Conservation (phyloP, 73 alveolate genomes). For the Paramecium primaurelia region DNA sequence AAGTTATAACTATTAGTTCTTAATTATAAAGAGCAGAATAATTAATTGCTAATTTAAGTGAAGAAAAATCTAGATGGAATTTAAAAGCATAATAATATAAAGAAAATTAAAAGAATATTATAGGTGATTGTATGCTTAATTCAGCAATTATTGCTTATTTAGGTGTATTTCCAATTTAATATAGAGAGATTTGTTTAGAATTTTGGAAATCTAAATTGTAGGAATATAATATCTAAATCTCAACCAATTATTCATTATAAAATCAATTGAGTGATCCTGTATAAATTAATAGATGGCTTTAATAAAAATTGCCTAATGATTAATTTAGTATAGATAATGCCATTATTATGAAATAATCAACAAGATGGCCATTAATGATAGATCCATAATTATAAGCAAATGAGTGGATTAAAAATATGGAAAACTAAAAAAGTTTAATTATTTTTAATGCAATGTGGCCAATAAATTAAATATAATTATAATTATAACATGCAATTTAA, state of each 20-base stretch:
- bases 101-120: slow-evolving; percentile 79
- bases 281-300: slow-evolving; percentile 95
- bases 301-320: slow-evolving; percentile 92
- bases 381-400: slow-evolving; percentile 99
- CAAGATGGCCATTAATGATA: slow-evolving; percentile 99
- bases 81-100: slow-evolving; percentile 71
- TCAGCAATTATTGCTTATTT: slow-evolving; percentile 99
- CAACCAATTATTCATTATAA: slow-evolving; percentile 73
- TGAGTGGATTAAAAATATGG: slow-evolving; percentile 91
- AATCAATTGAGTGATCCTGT: slow-evolving; percentile 96
- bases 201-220: slow-evolving; percentile 82
- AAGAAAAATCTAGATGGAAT: slow-evolving; percentile 96
- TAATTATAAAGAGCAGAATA: slow-evolving; percentile 97
- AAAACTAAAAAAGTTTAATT: slow-evolving; percentile 73
- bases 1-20: slow-evolving; percentile 70
- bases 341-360: slow-evolving; percentile 91
- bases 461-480: slow-evolving; percentile 76
- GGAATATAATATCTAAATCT: slow-evolving; percentile 63
- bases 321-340: slow-evolving; percentile 97
- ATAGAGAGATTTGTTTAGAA: slow-evolving; percentile 92
- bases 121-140: slow-evolving; percentile 97
- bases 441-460: slow-evolving; percentile 80
- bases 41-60: slow-evolving; percentile 95
- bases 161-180: slow-evolving; percentile 96
- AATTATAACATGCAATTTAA: slow-evolving; percentile 86